phyloP scores from a whole-genome alignment of 352 stramenopile genomes.

The Globisporangium emineosum region DNA sequence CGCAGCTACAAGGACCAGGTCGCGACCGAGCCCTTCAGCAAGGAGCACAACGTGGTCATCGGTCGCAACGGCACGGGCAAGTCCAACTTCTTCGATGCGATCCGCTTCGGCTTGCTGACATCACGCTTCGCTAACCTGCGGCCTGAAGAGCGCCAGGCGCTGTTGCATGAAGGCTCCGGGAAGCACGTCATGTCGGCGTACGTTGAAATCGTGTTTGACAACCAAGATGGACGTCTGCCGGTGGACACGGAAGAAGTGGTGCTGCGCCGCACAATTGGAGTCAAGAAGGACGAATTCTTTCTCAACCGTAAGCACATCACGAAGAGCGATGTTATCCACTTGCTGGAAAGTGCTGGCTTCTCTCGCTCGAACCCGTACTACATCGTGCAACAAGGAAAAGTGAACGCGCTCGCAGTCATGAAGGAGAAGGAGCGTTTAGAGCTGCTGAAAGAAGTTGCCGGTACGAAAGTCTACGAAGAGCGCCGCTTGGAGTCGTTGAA shows the following conservation, averaged over 20 bases:
- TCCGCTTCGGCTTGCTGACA: constrained; percentile 97
- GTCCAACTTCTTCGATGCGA: constrained; percentile 99
- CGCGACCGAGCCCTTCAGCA: constrained; percentile 89
- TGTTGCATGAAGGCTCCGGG: constrained; percentile 95
- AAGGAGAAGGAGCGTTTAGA: constrained; percentile 96
- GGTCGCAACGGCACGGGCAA: constrained; percentile 97
- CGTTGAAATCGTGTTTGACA: constrained; percentile 99
- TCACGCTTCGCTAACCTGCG: constrained; percentile 91
- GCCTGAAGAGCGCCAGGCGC: constrained; percentile 88
- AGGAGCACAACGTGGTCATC: constrained; percentile 97
- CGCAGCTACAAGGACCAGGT: constrained; percentile 93
- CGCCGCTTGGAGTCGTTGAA: constrained; percentile 94
- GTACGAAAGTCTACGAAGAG: constrained; percentile 99
- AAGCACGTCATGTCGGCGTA: constrained; percentile 96
- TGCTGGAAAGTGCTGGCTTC: constrained; percentile 99
- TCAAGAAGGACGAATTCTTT: constrained; percentile 99
- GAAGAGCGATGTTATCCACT: constrained; percentile 97
- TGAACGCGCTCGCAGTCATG: constrained; percentile 98
- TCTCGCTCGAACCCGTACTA: constrained; percentile 99
- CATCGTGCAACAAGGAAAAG: constrained; percentile 99
- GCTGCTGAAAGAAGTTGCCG: constrained; percentile 98
- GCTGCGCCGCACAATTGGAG: constrained; percentile 96
- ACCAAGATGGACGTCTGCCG: constrained; percentile 94
- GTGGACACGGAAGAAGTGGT: constrained; percentile 93
- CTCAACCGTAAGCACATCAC: constrained; percentile 98